These are phyloP conservation scores for Hypoxylon fragiforme DNA, from an alignment of 495 filamentous ascomycete genomes.

Conservation along the genomic window DNA sequence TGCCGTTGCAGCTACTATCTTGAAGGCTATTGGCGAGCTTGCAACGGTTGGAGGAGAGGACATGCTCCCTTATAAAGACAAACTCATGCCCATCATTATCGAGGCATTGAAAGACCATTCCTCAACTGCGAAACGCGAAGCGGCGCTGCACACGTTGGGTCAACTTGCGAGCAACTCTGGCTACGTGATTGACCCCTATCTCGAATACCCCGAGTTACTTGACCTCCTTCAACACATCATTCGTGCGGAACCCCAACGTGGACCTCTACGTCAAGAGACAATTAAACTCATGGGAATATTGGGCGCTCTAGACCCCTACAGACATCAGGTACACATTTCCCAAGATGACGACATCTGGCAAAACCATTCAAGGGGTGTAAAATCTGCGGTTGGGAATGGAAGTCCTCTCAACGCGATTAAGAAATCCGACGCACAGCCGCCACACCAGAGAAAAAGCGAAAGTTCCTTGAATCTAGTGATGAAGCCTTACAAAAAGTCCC, in stretches of 20 bases:
- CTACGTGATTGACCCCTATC: constrained; percentile 96
- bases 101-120: constrained; percentile 90
- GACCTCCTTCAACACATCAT: constrained; percentile 92
- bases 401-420: constrained; percentile 18
- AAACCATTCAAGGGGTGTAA: constrained; percentile 2
- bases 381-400: constrained; percentile 10
- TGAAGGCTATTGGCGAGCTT: constrained; percentile 90
- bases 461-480: not conserved
- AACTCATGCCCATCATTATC: constrained; percentile 93
- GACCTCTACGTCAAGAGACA: constrained; percentile 83
- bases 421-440: constrained; percentile 1
- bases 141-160: constrained; percentile 86
- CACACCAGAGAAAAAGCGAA: not conserved
- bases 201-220: constrained; percentile 90
- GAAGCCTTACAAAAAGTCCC: constrained; percentile 7
- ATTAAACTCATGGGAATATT: constrained; percentile 95
- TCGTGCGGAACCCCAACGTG: constrained; percentile 78
- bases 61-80: constrained; percentile 83
- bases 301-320: constrained; percentile 95
- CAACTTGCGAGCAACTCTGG: constrained; percentile 92
- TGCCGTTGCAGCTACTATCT: constrained; percentile 86
- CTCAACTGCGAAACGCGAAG: constrained; percentile 83
- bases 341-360: constrained; percentile 12
- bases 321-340: constrained; percentile 67
- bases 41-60: constrained; percentile 89